Evolutionary conservation across 495 filamentous ascomycete genomes (phyloP).

Genomic region (Trichocladium uniseriatum): DNA sequence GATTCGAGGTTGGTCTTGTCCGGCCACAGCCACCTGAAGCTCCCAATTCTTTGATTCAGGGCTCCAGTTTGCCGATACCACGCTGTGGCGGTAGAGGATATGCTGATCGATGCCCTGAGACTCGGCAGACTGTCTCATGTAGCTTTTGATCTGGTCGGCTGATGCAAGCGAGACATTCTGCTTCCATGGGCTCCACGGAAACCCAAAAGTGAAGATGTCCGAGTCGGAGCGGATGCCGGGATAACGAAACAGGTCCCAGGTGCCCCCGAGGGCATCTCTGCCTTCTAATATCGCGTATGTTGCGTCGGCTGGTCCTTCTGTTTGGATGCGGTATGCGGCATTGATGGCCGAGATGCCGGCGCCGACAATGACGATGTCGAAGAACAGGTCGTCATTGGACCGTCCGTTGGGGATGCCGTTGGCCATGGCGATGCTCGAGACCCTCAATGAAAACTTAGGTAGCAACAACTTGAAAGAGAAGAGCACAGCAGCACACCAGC

Average conservation of each 20-base stretch:
- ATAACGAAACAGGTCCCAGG: conserved; percentile 6
- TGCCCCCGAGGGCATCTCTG: neutral
- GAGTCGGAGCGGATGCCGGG: conserved; percentile 7
- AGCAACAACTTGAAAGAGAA: too few relatives aligned
- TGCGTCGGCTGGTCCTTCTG: neutral
- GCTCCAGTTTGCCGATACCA: conserved; percentile 3
- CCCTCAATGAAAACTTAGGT: too few relatives aligned
- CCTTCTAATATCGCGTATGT: conserved; percentile 1
- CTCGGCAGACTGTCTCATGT: neutral
- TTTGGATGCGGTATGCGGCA: conserved; percentile 7
- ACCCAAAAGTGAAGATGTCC: conserved; percentile 7
- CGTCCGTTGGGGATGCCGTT: neutral
- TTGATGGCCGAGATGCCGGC: conserved; percentile 7
- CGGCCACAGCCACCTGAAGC: neutral
- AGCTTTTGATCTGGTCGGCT: conserved; percentile 1
- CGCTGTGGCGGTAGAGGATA: conserved; percentile 6
- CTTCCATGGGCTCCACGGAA: conserved; percentile 4
- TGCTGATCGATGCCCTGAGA: conserved; percentile 7
- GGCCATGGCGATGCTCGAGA: neutral
- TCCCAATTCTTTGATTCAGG: neutral
- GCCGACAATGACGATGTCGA: conserved; percentile 4
- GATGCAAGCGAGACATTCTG: conserved; percentile 4
- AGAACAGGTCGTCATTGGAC: neutral
- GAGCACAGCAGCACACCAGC: too few relatives aligned
- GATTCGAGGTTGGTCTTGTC: neutral